Base-by-base conservation (phyloP, 2,329 filamentous ascomycete species). In the Colletotrichum destructivum region DNA sequence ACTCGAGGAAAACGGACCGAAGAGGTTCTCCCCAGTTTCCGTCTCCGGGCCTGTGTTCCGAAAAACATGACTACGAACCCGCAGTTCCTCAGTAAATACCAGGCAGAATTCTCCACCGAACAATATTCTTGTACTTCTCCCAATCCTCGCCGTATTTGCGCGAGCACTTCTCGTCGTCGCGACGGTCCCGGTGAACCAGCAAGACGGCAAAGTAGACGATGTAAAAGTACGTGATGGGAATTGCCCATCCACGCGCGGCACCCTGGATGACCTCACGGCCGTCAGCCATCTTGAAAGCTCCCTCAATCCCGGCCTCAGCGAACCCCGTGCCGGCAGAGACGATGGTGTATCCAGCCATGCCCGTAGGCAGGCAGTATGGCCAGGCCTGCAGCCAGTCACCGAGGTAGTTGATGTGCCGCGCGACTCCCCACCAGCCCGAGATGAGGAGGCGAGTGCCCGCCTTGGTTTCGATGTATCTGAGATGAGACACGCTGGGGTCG, bases 301-400 rank as follows among this genome's bases (percentile, higher is more conserved):
- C 87, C 62, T 86, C 83, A 2, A 84, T 84, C 18, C 82, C 76
- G 11, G 85, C 82, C 26, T 87, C 88, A 2, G 86, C 85, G 40
- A 54, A 66, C n/a, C 82, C 76, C 9, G 85, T 83, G 21, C 87
- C 88, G 1, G 86, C 85, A 3, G 88, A 85, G 21, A 92, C 85
- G 62, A 97, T 91, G 51, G 91, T 85, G 80, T 96, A 98, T 15
- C 95, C 95, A 0, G 95, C 93, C 71, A 97, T 81, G 0, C 94
- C 93, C 0, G 95, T 98, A 1, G 96, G 95, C 54, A 98, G 86
- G 75, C 91, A 94, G 83, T 96, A 98, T 0, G 94, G 91, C 94
- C 94, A 98, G 11, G 92, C 90, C 90, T 97, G 95, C 75, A 96
- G 87, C 95, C 95, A 98, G 84, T 98, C 96, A 63, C 95, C 96